These are phyloP conservation scores for Alternaria ventricosa DNA, from an alignment of 2,329 filamentous ascomycete genomes.

Conservation along the genomic window DNA sequence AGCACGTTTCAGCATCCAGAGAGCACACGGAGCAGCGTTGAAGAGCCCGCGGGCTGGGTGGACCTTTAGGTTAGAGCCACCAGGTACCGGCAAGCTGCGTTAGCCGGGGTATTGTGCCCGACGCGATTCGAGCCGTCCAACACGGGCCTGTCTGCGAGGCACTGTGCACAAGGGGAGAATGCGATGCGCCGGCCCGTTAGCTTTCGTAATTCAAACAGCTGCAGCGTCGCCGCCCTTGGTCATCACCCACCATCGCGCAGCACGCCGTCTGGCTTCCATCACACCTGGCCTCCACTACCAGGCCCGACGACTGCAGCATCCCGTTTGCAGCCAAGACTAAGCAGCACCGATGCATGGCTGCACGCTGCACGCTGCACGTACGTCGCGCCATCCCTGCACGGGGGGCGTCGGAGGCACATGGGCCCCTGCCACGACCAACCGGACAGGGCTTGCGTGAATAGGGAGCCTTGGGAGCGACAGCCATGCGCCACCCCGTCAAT, in stretches of 20 bases:
- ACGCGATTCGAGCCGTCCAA: constrained; percentile 28
- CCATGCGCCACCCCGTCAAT: constrained; percentile 18
- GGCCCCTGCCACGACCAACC: constrained; percentile 24
- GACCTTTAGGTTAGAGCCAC: constrained; percentile 33
- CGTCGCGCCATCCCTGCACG: constrained; percentile 26
- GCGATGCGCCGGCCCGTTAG: constrained; percentile 15
- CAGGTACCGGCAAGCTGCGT: constrained; percentile 35
- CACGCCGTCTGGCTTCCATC: neutral
- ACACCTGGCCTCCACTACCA: constrained; percentile 5
- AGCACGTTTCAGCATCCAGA: constrained; percentile 50
- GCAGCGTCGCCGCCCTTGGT: constrained; percentile 1
- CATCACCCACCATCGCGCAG: neutral
- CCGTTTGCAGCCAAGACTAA: constrained; percentile 27
- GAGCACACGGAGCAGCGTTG: constrained; percentile 34
- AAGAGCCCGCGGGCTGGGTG: constrained; percentile 32
- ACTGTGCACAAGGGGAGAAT: constrained; percentile 14
- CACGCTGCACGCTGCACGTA: constrained; percentile 21
- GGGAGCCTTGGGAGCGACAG: constrained; percentile 23
- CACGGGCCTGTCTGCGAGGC: constrained; percentile 21
- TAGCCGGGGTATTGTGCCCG: constrained; percentile 29
- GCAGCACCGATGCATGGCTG: constrained; percentile 18
- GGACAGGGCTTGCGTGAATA: constrained; percentile 24
- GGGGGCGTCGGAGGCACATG: constrained; percentile 16
- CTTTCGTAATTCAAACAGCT: constrained; percentile 5
- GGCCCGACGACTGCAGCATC: constrained; percentile 17